Conservation (phyloP, 176 grass and related monocot species). For the Oryza meyeriana region DNA sequence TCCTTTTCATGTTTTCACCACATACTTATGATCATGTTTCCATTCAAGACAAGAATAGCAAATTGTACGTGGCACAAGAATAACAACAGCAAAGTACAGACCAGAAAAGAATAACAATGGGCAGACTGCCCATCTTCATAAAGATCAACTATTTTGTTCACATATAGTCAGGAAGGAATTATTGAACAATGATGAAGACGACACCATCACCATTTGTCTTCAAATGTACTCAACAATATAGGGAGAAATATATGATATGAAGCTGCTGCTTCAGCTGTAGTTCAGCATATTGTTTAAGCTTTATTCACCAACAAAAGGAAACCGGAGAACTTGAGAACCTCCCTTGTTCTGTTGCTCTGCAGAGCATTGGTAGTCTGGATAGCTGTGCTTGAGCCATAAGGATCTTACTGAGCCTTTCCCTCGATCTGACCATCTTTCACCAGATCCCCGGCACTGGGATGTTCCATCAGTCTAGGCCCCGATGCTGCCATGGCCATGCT, state of each 20-base stretch:
- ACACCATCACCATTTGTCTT: background rate
- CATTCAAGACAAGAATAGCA: background rate
- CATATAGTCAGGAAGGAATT: background rate
- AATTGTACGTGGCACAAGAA: background rate
- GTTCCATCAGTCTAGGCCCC: conserved; percentile 21
- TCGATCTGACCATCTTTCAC: background rate
- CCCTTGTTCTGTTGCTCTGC: background rate
- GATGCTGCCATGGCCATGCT: conserved; percentile 3
- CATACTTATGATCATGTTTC: too few relatives aligned
- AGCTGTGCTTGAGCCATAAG: background rate
- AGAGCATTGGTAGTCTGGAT: background rate
- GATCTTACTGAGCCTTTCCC: conserved; percentile 14
- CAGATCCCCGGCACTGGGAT: background rate
- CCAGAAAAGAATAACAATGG: too few relatives aligned
- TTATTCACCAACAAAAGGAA: conserved; percentile 19
- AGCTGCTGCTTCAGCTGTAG: background rate
- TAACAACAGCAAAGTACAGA: background rate
- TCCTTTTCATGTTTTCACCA: background rate
- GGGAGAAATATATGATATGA: background rate
- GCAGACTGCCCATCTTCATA: background rate
- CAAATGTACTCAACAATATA: background rate
- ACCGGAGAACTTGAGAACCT: background rate
- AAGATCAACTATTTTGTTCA: background rate
- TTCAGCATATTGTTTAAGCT: conserved; percentile 33
- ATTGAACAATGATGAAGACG: background rate